Evolutionary conservation across 1,284 basidiomycete genomes (phyloP), one percentile per base, ranked within the genome.

Genomic region (Trametes sp.): DNA sequence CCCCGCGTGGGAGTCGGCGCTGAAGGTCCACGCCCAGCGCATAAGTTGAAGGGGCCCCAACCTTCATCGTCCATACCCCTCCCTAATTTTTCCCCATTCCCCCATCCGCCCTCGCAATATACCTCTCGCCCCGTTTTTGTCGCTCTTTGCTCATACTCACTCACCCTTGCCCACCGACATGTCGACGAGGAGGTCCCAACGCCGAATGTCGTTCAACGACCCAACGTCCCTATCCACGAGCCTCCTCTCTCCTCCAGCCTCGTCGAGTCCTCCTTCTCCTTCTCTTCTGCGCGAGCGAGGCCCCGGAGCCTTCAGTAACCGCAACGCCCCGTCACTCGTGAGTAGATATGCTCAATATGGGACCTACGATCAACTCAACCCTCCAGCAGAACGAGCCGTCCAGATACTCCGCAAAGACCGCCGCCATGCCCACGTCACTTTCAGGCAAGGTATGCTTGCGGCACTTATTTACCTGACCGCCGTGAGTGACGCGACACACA

Each of bases 171-270:
- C n/a, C n/a, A n/a, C n/a, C n/a, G n/a, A n/a, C n/a, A n/a, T n/a
- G n/a, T n/a, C n/a, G n/a, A n/a, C n/a, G n/a, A n/a, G n/a, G n/a
- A n/a, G n/a, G n/a, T n/a, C n/a, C n/a, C n/a, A n/a, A n/a, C n/a
- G n/a, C n/a, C n/a, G n/a, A n/a, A n/a, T n/a, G n/a, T n/a, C n/a
- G n/a, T n/a, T n/a, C n/a, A n/a, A n/a, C n/a, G n/a, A n/a, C n/a
- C n/a, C n/a, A n/a, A n/a, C 84, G 19, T 78, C 82, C n/a, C 88
- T 87, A 2, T 81, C 84, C 10, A 76, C 84, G 52, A 85, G 78
- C 69, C 84, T 87, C 63, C 75, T 88, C 42, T 74, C 79, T 1
- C 77, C 81, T 28, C 72, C 77, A 9, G 21, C 41, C 67, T 33
- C 21, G 5, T 38, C 33, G 26, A 59, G 51, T 33, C 6, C 6